A percentile compares a stretch with the other conserved stretches of the same genome.
These are phyloP conservation scores for Nitzschia palea DNA, from an alignment of 108 stramenopile genomes.

Conservation along the genomic window DNA sequence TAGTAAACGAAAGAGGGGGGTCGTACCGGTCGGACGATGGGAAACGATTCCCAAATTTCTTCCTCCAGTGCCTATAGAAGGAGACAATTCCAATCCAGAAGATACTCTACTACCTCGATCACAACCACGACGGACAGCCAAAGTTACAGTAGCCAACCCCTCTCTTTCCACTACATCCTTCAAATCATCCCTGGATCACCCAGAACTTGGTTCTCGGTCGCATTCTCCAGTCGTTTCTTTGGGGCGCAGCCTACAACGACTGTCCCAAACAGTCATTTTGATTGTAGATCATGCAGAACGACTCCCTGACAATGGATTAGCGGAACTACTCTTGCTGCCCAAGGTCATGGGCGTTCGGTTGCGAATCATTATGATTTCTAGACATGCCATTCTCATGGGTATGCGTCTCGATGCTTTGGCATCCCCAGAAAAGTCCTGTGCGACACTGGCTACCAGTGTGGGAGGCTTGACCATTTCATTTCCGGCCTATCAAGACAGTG, in stretches of 20 bases:
- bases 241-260: conserved; percentile 24
- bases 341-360: conserved; percentile 59
- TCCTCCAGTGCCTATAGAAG: no score
- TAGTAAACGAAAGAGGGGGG: no score
- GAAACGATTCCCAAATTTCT: no score
- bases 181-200: no score
- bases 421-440: conserved; percentile 32
- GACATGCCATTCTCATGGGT: conserved; percentile 34
- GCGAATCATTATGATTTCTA: conserved; percentile 60
- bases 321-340: conserved; percentile 63
- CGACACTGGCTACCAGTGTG: conserved; percentile 41
- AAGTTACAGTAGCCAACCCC: no score
- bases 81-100: no score
- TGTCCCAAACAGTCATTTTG: conserved; percentile 49
- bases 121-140: conserved; percentile 2
- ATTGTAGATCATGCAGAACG: conserved; percentile 72
- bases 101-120: background rate
- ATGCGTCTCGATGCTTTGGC: conserved; percentile 36
- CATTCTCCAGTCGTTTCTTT: conserved; percentile 17
- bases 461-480: conserved; percentile 57
- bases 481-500: conserved; percentile 36
- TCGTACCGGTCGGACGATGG: no score
- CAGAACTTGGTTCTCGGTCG: no score
- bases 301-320: conserved; percentile 54
- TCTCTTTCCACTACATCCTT: no score